Evolutionary conservation across 2,329 filamentous ascomycete species (phyloP).

Genomic region (Penicillium sp.): DNA sequence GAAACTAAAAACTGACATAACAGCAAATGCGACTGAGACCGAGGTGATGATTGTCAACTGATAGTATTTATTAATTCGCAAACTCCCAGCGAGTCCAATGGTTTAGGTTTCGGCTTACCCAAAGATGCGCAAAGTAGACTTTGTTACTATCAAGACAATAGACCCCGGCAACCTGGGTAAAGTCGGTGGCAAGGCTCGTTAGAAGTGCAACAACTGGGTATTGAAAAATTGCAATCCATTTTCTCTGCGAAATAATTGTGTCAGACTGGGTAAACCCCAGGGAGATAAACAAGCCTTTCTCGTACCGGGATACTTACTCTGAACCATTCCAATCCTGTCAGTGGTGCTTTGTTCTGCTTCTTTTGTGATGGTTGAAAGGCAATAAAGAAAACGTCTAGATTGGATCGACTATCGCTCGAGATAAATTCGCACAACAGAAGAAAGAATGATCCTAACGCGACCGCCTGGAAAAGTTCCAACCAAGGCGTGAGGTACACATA

Average conservation of each 20-base stretch:
- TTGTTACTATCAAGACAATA: conserved; percentile 36
- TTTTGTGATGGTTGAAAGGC: conserved; percentile 30
- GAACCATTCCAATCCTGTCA: conserved; percentile 24
- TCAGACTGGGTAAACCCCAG: background rate
- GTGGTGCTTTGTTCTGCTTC: conserved; percentile 26
- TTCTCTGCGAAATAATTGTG: background rate
- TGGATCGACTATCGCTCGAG: conserved; percentile 35
- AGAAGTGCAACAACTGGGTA: conserved; percentile 34
- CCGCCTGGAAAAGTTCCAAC: conserved; percentile 41
- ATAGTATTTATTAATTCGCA: background rate
- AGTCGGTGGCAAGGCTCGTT: conserved; percentile 28
- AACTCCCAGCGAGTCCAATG: background rate
- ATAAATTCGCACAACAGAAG: conserved; percentile 41
- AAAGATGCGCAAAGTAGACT: conserved; percentile 39
- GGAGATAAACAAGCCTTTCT: background rate
- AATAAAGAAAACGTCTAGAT: conserved; percentile 39
- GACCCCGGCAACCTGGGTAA: conserved; percentile 30
- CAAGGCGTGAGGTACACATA: conserved; percentile 44
- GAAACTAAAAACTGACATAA: conserved; percentile 28
- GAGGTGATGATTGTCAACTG: conserved; percentile 17
- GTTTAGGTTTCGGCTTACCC: conserved; percentile 21
- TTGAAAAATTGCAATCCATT: conserved; percentile 38
- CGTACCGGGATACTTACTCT: conserved; percentile 19
- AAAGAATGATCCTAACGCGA: conserved; percentile 47
- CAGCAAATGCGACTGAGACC: conserved; percentile 23